These are phyloP conservation scores for Yamadazyma atmosphaerica DNA, from an alignment of 1,139 yeast genomes.

Conservation along the genomic window DNA sequence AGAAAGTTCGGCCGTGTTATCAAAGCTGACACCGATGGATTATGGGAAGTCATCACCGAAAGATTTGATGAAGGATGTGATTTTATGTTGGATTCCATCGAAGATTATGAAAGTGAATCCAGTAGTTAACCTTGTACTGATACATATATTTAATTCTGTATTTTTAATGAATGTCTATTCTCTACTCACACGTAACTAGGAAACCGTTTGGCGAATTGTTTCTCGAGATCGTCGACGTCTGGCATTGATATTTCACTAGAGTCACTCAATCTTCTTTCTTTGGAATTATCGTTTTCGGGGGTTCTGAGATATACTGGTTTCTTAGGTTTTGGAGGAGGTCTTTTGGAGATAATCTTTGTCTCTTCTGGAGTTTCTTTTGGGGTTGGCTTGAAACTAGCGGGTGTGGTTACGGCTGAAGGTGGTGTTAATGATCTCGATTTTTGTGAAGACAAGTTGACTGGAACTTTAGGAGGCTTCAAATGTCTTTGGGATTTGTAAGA, in stretches of 20 bases:
- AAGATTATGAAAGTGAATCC: constrained; percentile 40
- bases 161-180: constrained; percentile 1
- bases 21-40: constrained; percentile 68
- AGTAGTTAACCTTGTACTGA: constrained; percentile 5
- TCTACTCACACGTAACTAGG: constrained; percentile 49
- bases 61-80: constrained; percentile 84
- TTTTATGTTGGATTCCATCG: constrained; percentile 75
- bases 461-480: constrained; percentile 35
- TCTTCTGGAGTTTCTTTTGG: not conserved
- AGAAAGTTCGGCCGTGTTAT: constrained; percentile 88
- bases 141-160: constrained; percentile 2
- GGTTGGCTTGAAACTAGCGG: not conserved
- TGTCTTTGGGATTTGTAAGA: constrained; percentile 11
- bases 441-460: constrained; percentile 27
- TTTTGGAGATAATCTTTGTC: constrained; percentile 19
- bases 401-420: too few relatives aligned
- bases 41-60: constrained; percentile 77
- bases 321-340: constrained; percentile 62
- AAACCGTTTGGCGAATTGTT: constrained; percentile 51
- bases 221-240: constrained; percentile 57
- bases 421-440: too few relatives aligned
- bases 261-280: constrained; percentile 32
- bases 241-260: constrained; percentile 48
- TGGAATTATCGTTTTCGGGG: constrained; percentile 7
- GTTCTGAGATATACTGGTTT: constrained; percentile 58